Evolutionary conservation across 1,139 yeast species (phyloP).

Genomic region (Debaryomyces psychrophilus): DNA sequence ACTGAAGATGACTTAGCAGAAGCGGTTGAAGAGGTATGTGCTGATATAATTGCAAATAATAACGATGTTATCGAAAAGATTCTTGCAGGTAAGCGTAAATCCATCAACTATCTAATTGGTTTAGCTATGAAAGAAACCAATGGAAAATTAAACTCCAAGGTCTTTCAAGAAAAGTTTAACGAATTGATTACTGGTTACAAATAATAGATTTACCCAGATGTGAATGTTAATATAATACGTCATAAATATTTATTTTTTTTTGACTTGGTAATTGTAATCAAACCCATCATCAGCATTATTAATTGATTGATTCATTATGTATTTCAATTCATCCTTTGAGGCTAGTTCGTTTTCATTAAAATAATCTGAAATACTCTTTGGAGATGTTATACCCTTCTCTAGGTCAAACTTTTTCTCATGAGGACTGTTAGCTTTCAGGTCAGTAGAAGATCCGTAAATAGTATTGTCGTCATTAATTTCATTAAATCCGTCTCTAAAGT

Average conservation of each 20-base stretch:
- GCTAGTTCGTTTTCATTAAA: conserved; percentile 5
- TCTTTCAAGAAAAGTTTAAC: conserved; percentile 49
- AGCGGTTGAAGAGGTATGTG: conserved; percentile 56
- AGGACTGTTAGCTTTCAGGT: conserved; percentile 5
- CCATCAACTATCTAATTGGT: conserved; percentile 79
- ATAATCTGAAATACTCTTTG: conserved; percentile 3
- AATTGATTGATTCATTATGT: conserved; percentile 10
- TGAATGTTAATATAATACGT: not conserved
- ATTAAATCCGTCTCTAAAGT: conserved; percentile 17
- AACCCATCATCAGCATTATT: conserved; percentile 15
- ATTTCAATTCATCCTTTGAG: conserved; percentile 9
- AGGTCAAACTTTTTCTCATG: conserved; percentile 9
- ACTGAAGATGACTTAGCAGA: conserved; percentile 35
- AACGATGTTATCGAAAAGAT: conserved; percentile 61
- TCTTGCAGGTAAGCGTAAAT: conserved; percentile 59
- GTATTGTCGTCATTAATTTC: conserved; percentile 16
- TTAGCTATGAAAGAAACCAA: conserved; percentile 78
- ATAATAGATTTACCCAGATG: conserved; percentile 5
- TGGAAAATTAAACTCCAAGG: conserved; percentile 62
- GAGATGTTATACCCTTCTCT: conserved; percentile 9
- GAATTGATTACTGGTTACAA: conserved; percentile 20
- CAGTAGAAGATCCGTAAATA: not conserved
- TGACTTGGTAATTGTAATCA: conserved; percentile 19
- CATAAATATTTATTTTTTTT: conserved; percentile 5
- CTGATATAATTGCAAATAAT: conserved; percentile 53